Percentiles rank a stretch among this genome's conserved stretches.
These are phyloP conservation scores for carrot (Daucus carota) DNA, from an alignment of 129 eudicot genomes.

Conservation along the genomic window DH1_v3.0 NC_030384.2:43560501-43561000, in stretches of 20 bases:
- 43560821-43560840: conserved; percentile 3
- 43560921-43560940: background rate
- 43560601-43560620: background rate
- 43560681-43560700: conserved; percentile 82
- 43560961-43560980: background rate
- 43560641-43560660: background rate
- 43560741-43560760: conserved; percentile 68
- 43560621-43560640: background rate
- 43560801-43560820: conserved; percentile 49
- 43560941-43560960: background rate
- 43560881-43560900: background rate
- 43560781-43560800: conserved; percentile 50
- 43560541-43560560: background rate
- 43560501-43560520: background rate
- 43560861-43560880: background rate
- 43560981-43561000: background rate
- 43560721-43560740: conserved; percentile 77
- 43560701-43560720: conserved; percentile 76
- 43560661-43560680: conserved; percentile 41
- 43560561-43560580: background rate
- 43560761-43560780: conserved; percentile 68
- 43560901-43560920: background rate
- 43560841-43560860: background rate
- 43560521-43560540: background rate
- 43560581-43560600: background rate